Conservation (phyloP, 2,329 filamentous ascomycete genomes). For the Zasmidium cellare region DNA sequence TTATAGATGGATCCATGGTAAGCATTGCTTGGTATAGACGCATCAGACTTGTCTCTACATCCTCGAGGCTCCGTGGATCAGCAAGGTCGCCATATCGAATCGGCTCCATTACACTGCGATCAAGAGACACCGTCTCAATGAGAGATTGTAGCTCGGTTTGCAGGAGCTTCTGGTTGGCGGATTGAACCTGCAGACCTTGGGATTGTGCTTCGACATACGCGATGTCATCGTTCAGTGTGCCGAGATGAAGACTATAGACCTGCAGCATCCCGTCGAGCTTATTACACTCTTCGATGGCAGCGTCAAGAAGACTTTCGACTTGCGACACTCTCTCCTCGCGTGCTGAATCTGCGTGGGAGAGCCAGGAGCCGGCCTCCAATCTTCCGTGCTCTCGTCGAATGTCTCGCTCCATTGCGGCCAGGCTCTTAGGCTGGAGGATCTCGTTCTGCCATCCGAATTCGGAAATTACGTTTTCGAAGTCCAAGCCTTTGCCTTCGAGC, state of each 20-base stretch:
- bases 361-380: constrained; percentile 89
- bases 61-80: constrained; percentile 66
- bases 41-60: constrained; percentile 75
- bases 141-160: constrained; percentile 85
- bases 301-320: constrained; percentile 82
- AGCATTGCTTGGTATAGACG: constrained; percentile 88
- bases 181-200: constrained; percentile 94
- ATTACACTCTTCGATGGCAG: constrained; percentile 91
- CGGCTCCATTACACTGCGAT: constrained; percentile 70
- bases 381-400: constrained; percentile 85
- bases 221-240: constrained; percentile 91
- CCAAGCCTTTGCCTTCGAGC: constrained; percentile 73
- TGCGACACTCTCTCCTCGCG: constrained; percentile 88
- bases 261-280: constrained; percentile 93
- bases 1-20: constrained; percentile 84
- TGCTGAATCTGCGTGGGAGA: constrained; percentile 71
- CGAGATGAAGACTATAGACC: constrained; percentile 89
- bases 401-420: constrained; percentile 79
- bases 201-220: constrained; percentile 96
- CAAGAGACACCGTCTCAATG: constrained; percentile 89
- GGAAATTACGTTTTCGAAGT: constrained; percentile 79
- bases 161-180: constrained; percentile 91
- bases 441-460: constrained; percentile 88
- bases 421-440: constrained; percentile 70
- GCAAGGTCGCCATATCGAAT: constrained; percentile 74